Conservation (phyloP, 2,329 filamentous ascomycete species). For the Penicillium sp. region DNA sequence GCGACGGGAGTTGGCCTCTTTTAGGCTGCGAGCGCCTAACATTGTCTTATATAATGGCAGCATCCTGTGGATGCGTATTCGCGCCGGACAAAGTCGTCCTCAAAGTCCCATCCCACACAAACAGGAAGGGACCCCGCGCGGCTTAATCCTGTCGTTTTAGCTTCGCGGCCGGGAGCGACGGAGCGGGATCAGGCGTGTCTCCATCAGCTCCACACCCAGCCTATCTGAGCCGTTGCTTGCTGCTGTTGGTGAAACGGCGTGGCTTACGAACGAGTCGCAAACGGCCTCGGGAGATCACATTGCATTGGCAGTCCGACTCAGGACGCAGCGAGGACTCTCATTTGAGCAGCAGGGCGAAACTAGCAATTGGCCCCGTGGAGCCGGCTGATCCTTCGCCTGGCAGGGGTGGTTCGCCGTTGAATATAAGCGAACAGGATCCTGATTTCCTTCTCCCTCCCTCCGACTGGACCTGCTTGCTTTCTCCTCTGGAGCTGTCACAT, state of each 20-base stretch:
- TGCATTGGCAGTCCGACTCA: not conserved
- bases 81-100: not conserved
- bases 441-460: not conserved
- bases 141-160: not conserved
- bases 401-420: conserved; percentile 9
- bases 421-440: conserved; percentile 8
- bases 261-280: not conserved
- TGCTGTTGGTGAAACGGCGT: not conserved
- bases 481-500: conserved; percentile 7
- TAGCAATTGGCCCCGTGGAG: not conserved
- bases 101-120: not conserved
- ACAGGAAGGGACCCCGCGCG: not conserved
- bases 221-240: not conserved
- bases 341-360: not conserved
- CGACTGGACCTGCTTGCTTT: not conserved
- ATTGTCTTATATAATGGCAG: not conserved
- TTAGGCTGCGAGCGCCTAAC: not conserved
- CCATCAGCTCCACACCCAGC: not conserved
- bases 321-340: not conserved
- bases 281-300: not conserved
- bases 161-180: not conserved
- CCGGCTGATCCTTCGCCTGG: conserved; percentile 9
- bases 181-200: not conserved
- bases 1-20: not conserved
- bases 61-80: not conserved